A percentile compares a stretch with the other conserved stretches of the same genome.
Evolutionary conservation across 2,329 filamentous ascomycete species (phyloP).

Genomic region (Trichophyton equinum): DNA sequence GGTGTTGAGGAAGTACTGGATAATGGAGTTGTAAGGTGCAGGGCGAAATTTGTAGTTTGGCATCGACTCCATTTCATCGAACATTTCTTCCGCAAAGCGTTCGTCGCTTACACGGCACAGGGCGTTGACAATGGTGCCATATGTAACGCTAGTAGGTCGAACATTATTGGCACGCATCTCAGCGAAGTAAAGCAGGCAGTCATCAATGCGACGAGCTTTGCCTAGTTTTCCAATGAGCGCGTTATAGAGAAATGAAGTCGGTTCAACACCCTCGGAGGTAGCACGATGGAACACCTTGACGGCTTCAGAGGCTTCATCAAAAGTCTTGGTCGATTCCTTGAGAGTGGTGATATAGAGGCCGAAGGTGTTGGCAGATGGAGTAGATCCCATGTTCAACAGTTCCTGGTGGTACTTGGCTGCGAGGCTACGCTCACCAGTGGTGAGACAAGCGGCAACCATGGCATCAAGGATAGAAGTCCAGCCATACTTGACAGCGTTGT

Average conservation of each 20-base stretch:
- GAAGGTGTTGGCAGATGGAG: conserved; percentile 93
- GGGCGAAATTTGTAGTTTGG: conserved; percentile 97
- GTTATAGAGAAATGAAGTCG: conserved; percentile 95
- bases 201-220: conserved; percentile 93
- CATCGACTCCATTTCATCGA: conserved; percentile 98
- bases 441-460: conserved; percentile 88
- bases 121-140: conserved; percentile 95
- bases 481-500: conserved; percentile 77
- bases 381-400: conserved; percentile 75
- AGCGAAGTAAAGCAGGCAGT: conserved; percentile 94
- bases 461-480: conserved; percentile 95
- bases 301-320: conserved; percentile 92
- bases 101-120: conserved; percentile 95
- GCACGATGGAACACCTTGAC: conserved; percentile 95
- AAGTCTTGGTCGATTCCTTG: conserved; percentile 93
- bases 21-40: conserved; percentile 97
- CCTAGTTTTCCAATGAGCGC: conserved; percentile 95
- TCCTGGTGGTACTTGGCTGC: conserved; percentile 86
- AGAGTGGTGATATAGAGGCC: conserved; percentile 98
- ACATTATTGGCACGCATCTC: conserved; percentile 92
- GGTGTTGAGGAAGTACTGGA: conserved; percentile 97
- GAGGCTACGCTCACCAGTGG: conserved; percentile 62
- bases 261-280: conserved; percentile 85
- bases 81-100: conserved; percentile 93
- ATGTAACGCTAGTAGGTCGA: conserved; percentile 92